Conservation (phyloP, 306 rosid genomes). For the Vicia villosa region DNA sequence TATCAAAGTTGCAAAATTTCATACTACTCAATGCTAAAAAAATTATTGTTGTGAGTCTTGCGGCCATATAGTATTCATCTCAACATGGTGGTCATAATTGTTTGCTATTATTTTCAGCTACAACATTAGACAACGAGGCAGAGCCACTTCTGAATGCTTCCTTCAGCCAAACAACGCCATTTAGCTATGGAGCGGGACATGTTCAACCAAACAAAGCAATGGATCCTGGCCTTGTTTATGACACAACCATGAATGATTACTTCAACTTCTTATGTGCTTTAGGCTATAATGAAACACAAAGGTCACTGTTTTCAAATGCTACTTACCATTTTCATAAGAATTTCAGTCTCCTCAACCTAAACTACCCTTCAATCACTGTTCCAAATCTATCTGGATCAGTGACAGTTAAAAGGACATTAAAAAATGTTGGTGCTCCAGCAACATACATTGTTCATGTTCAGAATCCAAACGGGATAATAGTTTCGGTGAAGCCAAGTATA, state of each 20-base stretch:
- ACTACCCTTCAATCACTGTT: constrained; percentile 85
- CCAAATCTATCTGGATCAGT: constrained; percentile 61
- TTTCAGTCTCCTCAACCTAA: constrained; percentile 56
- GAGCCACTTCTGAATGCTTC: constrained; percentile 68
- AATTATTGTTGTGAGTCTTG: neutral
- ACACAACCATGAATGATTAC: constrained; percentile 60
- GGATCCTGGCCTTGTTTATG: constrained; percentile 93
- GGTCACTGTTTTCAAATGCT: constrained; percentile 46
- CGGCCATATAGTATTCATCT: neutral
- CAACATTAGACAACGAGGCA: constrained; percentile 51
- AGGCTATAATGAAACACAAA: constrained; percentile 61
- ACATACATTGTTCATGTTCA: constrained; percentile 52
- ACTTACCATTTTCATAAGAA: constrained; percentile 50
- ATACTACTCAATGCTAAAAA: neutral
- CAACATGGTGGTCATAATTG: neutral
- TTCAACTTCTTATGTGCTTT: constrained; percentile 66
- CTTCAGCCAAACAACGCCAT: constrained; percentile 59
- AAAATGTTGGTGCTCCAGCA: constrained; percentile 76
- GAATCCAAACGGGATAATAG: constrained; percentile 52
- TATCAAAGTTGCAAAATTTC: neutral
- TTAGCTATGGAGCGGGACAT: constrained; percentile 89
- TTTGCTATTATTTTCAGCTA: constrained; percentile 52
- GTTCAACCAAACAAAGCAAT: constrained; percentile 67
- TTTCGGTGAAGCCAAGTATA: constrained; percentile 60
- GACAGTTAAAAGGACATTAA: constrained; percentile 58